These are phyloP conservation scores for Nakazawaea siamensis DNA, from an alignment of 805 yeast genomes.

Conservation along the genomic window DNA sequence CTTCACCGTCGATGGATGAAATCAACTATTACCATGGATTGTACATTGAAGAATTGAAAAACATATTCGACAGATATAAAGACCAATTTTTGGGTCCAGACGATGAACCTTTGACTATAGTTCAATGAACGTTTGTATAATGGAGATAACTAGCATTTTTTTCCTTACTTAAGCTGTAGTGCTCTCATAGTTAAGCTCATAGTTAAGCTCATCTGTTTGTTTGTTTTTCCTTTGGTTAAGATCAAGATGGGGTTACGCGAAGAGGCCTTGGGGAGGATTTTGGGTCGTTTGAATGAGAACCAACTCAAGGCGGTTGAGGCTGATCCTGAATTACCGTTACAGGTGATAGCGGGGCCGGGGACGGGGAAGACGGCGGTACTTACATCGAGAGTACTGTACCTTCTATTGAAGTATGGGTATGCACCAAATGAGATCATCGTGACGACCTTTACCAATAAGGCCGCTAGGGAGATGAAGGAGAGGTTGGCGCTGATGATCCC, in stretches of 20 bases:
- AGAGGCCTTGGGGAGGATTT: not conserved
- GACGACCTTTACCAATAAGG: constrained; percentile 89
- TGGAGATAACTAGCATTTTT: too few relatives aligned
- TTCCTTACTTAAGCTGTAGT: too few relatives aligned
- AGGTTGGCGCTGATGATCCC: constrained; percentile 36
- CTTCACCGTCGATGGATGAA: constrained; percentile 33
- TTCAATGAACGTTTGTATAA: too few relatives aligned
- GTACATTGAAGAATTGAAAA: constrained; percentile 56
- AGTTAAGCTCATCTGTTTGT: too few relatives aligned
- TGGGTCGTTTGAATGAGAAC: constrained; percentile 24
- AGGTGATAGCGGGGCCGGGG: constrained; percentile 55
- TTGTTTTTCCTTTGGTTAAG: too few relatives aligned
- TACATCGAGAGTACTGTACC: constrained; percentile 68
- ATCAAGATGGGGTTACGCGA: too few relatives aligned
- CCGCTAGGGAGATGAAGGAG: constrained; percentile 77
- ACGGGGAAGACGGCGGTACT: constrained; percentile 79
- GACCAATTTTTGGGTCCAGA: constrained; percentile 25
- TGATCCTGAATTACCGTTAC: constrained; percentile 29
- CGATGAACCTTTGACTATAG: constrained; percentile 4
- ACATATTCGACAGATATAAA: constrained; percentile 62
- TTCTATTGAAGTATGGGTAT: constrained; percentile 42
- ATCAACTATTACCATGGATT: constrained; percentile 65
- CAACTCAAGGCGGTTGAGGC: constrained; percentile 38
- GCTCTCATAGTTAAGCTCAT: too few relatives aligned
- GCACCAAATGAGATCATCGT: constrained; percentile 64